Conservation (phyloP, 2,329 filamentous ascomycete genomes). For the Podosphaera fusca region DNA sequence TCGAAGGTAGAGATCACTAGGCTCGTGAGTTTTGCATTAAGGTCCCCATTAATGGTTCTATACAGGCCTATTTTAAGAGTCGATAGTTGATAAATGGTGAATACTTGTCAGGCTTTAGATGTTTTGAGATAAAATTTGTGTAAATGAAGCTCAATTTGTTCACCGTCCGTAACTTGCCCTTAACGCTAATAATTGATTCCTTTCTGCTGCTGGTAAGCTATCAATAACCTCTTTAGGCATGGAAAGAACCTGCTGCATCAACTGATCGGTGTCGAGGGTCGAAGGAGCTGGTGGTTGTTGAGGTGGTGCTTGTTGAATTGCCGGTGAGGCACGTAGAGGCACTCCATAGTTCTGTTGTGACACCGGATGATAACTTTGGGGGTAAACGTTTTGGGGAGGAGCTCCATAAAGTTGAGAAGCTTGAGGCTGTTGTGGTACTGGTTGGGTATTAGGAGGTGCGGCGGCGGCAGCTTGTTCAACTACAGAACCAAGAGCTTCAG, state of each 20-base stretch:
- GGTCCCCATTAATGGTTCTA: no score
- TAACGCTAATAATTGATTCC: slow-evolving; percentile 57
- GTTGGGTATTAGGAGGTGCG: slow-evolving; percentile 21
- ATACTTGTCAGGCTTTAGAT: neutral
- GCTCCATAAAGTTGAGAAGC: slow-evolving; percentile 12
- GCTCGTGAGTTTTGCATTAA: no score
- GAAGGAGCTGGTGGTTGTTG: slow-evolving; percentile 20
- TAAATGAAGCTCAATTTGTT: neutral
- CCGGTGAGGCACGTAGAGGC: slow-evolving; percentile 21
- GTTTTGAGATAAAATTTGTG: neutral
- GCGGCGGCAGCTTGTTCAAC: slow-evolving; percentile 32
- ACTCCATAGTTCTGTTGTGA: slow-evolving; percentile 7
- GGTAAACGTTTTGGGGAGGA: slow-evolving; percentile 17
- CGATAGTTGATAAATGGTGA: no score
- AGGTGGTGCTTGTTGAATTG: slow-evolving; percentile 19
- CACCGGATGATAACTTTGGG: slow-evolving; percentile 16
- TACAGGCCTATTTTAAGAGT: no score
- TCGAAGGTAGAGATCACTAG: no score
- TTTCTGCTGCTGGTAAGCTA: slow-evolving; percentile 49
- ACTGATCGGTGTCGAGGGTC: slow-evolving; percentile 36
- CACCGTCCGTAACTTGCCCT: slow-evolving; percentile 21
- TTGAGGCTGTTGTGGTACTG: slow-evolving; percentile 6
- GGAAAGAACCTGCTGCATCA: slow-evolving; percentile 61
- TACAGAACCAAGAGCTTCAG: slow-evolving; percentile 58
- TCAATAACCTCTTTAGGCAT: slow-evolving; percentile 66